phyloP scores from a whole-genome alignment of 306 rosid species.

The Malus sieversii region DNA sequence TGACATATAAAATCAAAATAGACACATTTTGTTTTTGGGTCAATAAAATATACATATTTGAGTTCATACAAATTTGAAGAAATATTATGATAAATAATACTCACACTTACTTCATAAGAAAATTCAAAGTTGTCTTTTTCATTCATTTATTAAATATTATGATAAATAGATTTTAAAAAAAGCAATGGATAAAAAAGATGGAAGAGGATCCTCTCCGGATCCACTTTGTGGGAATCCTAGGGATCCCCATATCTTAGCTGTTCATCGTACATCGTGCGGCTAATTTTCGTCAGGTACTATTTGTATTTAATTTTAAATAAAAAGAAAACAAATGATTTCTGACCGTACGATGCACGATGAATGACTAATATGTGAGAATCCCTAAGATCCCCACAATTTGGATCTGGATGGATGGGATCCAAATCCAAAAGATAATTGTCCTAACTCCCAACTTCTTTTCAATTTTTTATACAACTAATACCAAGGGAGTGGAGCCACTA shows the following conservation, averaged over 20 bases:
- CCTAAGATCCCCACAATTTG: no score
- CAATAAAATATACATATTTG: background rate
- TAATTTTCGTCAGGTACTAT: no score
- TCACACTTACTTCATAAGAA: background rate
- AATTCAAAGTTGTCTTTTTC: background rate
- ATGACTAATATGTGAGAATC: no score
- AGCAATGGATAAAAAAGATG: background rate
- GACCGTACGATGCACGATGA: rapidly evolving
- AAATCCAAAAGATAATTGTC: background rate
- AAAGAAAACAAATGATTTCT: no score
- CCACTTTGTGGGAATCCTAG: no score
- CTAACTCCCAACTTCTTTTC: background rate
- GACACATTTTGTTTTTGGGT: background rate
- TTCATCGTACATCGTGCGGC: no score
- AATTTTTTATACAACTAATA: no score
- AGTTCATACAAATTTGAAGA: background rate
- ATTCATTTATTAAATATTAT: background rate
- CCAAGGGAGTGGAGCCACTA: no score
- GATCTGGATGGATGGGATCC: no score
- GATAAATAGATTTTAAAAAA: background rate
- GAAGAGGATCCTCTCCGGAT: no score
- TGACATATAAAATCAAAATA: background rate
- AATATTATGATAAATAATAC: background rate
- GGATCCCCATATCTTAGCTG: no score
- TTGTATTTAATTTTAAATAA: no score